These are phyloP conservation scores for Pulveroboletus frians DNA, from an alignment of 768 basidiomycete species.

Conservation along the genomic window DNA sequence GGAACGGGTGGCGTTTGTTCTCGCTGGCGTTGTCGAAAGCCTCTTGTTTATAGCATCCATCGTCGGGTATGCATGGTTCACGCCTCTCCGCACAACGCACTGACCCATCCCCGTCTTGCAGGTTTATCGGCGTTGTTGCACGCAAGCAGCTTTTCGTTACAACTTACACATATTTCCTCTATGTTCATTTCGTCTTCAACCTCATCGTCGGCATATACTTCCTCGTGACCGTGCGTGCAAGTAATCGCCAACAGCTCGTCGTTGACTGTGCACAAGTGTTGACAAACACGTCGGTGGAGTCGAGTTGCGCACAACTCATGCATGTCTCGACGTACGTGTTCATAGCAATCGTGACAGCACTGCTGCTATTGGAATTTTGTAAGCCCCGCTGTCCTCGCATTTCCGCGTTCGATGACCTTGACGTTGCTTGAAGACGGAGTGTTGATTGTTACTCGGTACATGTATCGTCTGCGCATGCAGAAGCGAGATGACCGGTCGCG, in stretches of 20 bases:
- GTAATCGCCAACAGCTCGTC: constrained; percentile 38
- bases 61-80: constrained; percentile 41
- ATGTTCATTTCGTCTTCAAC: constrained; percentile 54
- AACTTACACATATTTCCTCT: constrained; percentile 52
- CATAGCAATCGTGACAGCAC: constrained; percentile 37
- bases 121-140: constrained; percentile 58
- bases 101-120: constrained; percentile 22
- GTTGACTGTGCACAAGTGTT: constrained; percentile 45
- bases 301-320: constrained; percentile 42
- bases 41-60: constrained; percentile 49
- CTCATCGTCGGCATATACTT: constrained; percentile 48
- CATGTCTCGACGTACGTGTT: constrained; percentile 43
- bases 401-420: neutral
- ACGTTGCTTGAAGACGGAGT: constrained; percentile 40
- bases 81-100: neutral
- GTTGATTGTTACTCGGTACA: constrained; percentile 49
- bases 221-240: constrained; percentile 44
- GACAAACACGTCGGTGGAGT: constrained; percentile 35
- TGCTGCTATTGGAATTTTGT: constrained; percentile 57
- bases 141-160: constrained; percentile 58
- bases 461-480: constrained; percentile 47
- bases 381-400: constrained; percentile 22
- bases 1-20: constrained; percentile 39
- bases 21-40: constrained; percentile 50
- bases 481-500: constrained; percentile 39